A percentile compares a stretch with the other conserved stretches of the same genome.
Evolutionary conservation across 2,329 filamentous ascomycete genomes (phyloP).

Genomic region (Dothistroma septosporum): DNA sequence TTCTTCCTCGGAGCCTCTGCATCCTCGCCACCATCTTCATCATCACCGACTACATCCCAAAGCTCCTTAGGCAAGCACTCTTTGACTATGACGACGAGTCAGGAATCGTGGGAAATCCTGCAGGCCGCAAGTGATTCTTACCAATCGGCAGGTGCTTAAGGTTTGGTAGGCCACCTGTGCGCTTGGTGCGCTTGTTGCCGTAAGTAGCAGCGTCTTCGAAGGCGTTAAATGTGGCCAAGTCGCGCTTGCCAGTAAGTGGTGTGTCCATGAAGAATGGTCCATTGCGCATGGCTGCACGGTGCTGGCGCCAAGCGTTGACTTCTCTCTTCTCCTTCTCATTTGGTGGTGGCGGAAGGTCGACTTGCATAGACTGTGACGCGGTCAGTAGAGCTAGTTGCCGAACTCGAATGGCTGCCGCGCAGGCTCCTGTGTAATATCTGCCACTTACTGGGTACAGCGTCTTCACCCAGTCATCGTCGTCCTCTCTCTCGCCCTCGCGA

Average conservation of each 20-base stretch:
- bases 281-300: constrained; percentile 15
- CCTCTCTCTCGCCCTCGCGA: constrained; percentile 10
- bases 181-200: constrained; percentile 34
- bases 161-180: constrained; percentile 39
- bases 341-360: constrained; percentile 12
- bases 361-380: constrained; percentile 5
- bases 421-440: background rate
- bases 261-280: constrained; percentile 23
- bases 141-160: constrained; percentile 45
- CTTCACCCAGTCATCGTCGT: constrained; percentile 18
- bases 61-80: constrained; percentile 47
- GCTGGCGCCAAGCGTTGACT: constrained; percentile 12
- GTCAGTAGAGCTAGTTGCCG: background rate
- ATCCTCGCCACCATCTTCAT: constrained; percentile 14
- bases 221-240: constrained; percentile 53
- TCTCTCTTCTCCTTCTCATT: constrained; percentile 14
- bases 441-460: constrained; percentile 21
- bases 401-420: background rate
- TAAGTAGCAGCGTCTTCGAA: constrained; percentile 48
- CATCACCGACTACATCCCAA: constrained; percentile 40
- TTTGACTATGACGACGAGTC: constrained; percentile 38
- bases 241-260: constrained; percentile 43
- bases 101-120: background rate
- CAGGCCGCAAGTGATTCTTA: background rate
- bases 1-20: constrained; percentile 13